Evolutionary conservation across 495 filamentous ascomycete species (phyloP).

Genomic region (Penicillium coprophilum): DNA sequence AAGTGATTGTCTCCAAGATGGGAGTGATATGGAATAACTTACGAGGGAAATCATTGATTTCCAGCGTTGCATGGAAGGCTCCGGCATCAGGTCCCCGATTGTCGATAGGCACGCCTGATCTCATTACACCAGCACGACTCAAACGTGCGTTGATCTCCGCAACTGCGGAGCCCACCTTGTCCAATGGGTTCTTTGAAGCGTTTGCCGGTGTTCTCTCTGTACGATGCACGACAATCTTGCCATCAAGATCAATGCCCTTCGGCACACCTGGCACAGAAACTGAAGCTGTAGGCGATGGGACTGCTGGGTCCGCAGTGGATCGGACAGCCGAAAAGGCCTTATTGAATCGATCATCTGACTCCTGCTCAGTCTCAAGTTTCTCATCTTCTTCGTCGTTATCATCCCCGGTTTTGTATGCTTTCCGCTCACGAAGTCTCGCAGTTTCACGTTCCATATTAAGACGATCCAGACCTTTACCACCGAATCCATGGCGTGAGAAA

Average conservation of each 20-base stretch:
- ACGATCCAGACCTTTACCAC: constrained; percentile 89
- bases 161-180: constrained; percentile 81
- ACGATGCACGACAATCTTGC: constrained; percentile 77
- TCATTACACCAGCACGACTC: constrained; percentile 79
- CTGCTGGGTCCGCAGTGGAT: constrained; percentile 44
- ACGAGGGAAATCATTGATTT: constrained; percentile 99
- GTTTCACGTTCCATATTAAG: constrained; percentile 89
- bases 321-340: constrained; percentile 66
- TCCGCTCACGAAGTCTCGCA: constrained; percentile 78
- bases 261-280: constrained; percentile 52
- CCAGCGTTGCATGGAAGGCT: constrained; percentile 93
- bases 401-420: constrained; percentile 85
- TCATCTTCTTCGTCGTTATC: constrained; percentile 85
- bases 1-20: constrained; percentile 18
- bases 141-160: constrained; percentile 84
- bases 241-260: constrained; percentile 66
- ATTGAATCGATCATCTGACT: constrained; percentile 57
- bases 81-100: constrained; percentile 98
- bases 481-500: constrained; percentile 71
- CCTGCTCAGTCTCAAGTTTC: constrained; percentile 74
- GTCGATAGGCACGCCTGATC: constrained; percentile 92
- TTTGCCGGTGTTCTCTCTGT: constrained; percentile 57
- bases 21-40: constrained; percentile 35
- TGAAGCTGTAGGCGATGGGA: constrained; percentile 32
- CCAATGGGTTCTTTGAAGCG: constrained; percentile 67